Conservation (phyloP, 768 basidiomycete genomes). For the Neoboletus magnificus region DNA sequence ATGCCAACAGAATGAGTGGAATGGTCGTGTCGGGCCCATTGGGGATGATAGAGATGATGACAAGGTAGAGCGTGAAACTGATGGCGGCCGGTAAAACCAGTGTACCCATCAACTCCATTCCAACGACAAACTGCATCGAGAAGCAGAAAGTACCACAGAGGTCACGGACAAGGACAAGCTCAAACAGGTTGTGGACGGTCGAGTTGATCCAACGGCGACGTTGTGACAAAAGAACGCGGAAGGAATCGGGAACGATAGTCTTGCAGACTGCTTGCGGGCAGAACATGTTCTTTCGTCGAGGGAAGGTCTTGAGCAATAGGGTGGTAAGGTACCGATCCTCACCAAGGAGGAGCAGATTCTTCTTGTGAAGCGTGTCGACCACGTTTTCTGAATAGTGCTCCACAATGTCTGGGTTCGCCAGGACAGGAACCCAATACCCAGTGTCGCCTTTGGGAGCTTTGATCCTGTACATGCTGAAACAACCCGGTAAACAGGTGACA, state of each 20-base stretch:
- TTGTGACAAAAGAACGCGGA: constrained; percentile 89
- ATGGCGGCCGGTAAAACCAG: constrained; percentile 97
- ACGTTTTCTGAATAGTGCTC: constrained; percentile 99
- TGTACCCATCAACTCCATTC: constrained; percentile 97
- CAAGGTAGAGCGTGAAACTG: constrained; percentile 92
- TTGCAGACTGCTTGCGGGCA: constrained; percentile 99
- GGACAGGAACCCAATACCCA: constrained; percentile 97
- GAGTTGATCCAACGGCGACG: constrained; percentile 99
- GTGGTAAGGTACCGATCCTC: constrained; percentile 99
- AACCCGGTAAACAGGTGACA: constrained; percentile 98
- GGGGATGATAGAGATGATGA: constrained; percentile 85
- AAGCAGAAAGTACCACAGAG: constrained; percentile 99
- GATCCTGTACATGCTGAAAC: constrained; percentile 99
- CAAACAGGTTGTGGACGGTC: constrained; percentile 96
- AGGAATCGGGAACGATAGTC: constrained; percentile 96
- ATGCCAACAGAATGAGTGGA: constrained; percentile 86
- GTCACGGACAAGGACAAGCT: constrained; percentile 90
- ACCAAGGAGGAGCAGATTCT: constrained; percentile 93
- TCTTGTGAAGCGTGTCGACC: constrained; percentile 99
- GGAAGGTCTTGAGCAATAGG: constrained; percentile 98
- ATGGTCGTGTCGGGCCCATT: constrained; percentile 75
- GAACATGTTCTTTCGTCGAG: constrained; percentile 98
- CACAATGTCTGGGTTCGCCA: constrained; percentile 97
- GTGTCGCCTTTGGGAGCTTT: constrained; percentile 96
- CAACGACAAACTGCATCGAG: constrained; percentile 99